A percentile compares a stretch with the other conserved stretches of the same genome.
These are phyloP conservation scores for Loxodes magnus DNA, from an alignment of 73 alveolate species.

Conservation along the genomic window DNA sequence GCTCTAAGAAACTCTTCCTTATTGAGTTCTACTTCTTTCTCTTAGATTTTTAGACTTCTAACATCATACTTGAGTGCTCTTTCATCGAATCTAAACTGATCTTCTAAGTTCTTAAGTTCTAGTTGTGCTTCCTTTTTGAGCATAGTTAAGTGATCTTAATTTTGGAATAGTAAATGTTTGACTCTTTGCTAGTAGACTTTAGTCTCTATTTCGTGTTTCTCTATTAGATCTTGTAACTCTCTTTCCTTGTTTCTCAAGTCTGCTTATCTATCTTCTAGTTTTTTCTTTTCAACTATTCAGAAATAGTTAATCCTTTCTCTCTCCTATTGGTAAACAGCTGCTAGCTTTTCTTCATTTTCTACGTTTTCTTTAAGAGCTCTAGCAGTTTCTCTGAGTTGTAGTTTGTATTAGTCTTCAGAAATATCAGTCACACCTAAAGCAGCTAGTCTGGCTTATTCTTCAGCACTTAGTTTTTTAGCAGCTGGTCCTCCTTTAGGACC, in stretches of 20 bases:
- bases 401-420: too few species aligned
- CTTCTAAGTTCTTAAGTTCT: conserved; percentile 87
- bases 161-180: conserved; percentile 83
- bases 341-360: conserved; percentile 76
- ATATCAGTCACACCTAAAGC: too few species aligned
- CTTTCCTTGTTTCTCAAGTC: conserved; percentile 89
- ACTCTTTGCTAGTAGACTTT: conserved; percentile 91
- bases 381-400: too few species aligned
- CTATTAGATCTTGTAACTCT: conserved; percentile 84
- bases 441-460: too few species aligned
- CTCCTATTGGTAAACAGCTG: conserved; percentile 87
- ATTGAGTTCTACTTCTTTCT: conserved; percentile 88
- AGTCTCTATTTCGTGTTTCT: conserved; percentile 83
- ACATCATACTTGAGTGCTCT: conserved; percentile 90
- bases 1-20: conserved; percentile 87
- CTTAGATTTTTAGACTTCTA: conserved; percentile 71
- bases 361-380: conserved; percentile 68
- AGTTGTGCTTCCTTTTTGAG: conserved; percentile 86
- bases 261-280: conserved; percentile 87
- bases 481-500: too few species aligned
- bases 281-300: conserved; percentile 94
- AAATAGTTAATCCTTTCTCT: conserved; percentile 91
- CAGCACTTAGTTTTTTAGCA: too few species aligned
- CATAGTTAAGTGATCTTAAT: conserved; percentile 86
- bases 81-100: conserved; percentile 86